Percentiles rank a stretch among this genome's conserved stretches.
Conservation (phyloP, 2,329 filamentous ascomycete genomes). For the Monilinia vaccinii-corymbosi region DNA sequence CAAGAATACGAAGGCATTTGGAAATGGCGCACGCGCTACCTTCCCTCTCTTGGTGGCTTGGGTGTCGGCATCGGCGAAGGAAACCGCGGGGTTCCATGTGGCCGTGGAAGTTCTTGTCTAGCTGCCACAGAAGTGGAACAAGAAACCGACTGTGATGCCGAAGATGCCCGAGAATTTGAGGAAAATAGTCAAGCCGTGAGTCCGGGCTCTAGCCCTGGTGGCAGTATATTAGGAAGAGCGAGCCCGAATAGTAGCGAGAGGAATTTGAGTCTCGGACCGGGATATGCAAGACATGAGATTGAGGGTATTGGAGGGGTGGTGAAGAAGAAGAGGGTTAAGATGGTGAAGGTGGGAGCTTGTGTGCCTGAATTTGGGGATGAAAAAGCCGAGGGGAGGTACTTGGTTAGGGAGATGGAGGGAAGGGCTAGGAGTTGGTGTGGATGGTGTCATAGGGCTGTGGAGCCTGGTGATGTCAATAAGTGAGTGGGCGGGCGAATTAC, state of each 20-base stretch:
- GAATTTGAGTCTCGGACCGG: slow-evolving; percentile 43
- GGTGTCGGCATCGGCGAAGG: slow-evolving; percentile 85
- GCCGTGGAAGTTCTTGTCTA: slow-evolving; percentile 67
- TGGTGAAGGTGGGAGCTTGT: slow-evolving; percentile 71
- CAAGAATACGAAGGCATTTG: slow-evolving; percentile 60
- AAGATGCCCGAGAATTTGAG: slow-evolving; percentile 44
- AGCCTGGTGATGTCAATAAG: slow-evolving; percentile 36
- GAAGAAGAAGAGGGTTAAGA: slow-evolving; percentile 79
- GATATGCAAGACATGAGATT: slow-evolving; percentile 80
- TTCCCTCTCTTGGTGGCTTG: slow-evolving; percentile 67
- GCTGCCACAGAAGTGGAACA: slow-evolving; percentile 69
- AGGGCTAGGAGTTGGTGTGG: slow-evolving; percentile 75
- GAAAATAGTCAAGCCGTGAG: slow-evolving; percentile 15
- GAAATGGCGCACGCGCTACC: slow-evolving; percentile 83
- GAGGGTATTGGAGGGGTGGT: slow-evolving; percentile 83
- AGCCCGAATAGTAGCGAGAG: slow-evolving; percentile 12
- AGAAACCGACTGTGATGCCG: slow-evolving; percentile 78
- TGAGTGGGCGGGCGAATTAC: background rate
- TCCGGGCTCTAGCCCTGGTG: slow-evolving; percentile 17
- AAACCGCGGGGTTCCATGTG: slow-evolving; percentile 80
- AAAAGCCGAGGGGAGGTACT: slow-evolving; percentile 51
- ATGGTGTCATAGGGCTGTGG: slow-evolving; percentile 75
- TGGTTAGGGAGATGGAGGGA: slow-evolving; percentile 63
- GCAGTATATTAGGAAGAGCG: slow-evolving; percentile 8
- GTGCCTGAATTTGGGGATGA: slow-evolving; percentile 84